phyloP scores from a whole-genome alignment of 2,329 filamentous ascomycete genomes.

The Tolypocladium pustulatum region DNA sequence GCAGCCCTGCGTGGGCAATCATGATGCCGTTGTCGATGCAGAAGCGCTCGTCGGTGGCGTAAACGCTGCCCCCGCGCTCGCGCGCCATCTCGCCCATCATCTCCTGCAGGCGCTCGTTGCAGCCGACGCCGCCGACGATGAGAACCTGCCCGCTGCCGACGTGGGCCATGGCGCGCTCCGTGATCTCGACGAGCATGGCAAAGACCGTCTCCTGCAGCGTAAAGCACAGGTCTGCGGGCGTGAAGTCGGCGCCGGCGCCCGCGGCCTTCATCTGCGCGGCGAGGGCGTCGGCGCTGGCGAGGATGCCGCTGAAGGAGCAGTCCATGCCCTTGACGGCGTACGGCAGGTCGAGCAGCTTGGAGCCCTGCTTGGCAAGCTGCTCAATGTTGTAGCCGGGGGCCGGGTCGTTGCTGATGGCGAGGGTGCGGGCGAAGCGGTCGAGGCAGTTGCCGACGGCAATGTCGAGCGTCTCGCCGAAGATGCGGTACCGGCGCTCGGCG shows the following conservation, averaged over 20 bases:
- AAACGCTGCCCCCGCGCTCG: constrained; percentile 81
- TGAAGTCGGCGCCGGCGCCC: constrained; percentile 49
- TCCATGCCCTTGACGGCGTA: constrained; percentile 99
- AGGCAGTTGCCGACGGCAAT: constrained; percentile 97
- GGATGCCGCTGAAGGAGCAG: constrained; percentile 87
- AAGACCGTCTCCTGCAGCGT: constrained; percentile 91
- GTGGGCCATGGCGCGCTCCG: constrained; percentile 96
- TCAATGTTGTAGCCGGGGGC: constrained; percentile 98
- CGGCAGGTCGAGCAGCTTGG: constrained; percentile 71
- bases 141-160: constrained; percentile 85
- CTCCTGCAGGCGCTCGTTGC: constrained; percentile 85
- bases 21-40: constrained; percentile 99
- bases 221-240: constrained; percentile 81
- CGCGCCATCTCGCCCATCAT: constrained; percentile 98
- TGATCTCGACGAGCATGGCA: constrained; percentile 97
- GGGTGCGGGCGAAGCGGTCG: constrained; percentile 85
- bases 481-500: constrained; percentile 85
- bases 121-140: constrained; percentile 91
- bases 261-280: constrained; percentile 52
- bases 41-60: constrained; percentile 91
- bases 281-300: constrained; percentile 72
- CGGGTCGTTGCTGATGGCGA: constrained; percentile 88
- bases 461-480: constrained; percentile 95
- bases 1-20: constrained; percentile 91
- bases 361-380: constrained; percentile 70